phyloP scores from a whole-genome alignment of 148 eudicot genomes.

The Spergularia marina region DNA sequence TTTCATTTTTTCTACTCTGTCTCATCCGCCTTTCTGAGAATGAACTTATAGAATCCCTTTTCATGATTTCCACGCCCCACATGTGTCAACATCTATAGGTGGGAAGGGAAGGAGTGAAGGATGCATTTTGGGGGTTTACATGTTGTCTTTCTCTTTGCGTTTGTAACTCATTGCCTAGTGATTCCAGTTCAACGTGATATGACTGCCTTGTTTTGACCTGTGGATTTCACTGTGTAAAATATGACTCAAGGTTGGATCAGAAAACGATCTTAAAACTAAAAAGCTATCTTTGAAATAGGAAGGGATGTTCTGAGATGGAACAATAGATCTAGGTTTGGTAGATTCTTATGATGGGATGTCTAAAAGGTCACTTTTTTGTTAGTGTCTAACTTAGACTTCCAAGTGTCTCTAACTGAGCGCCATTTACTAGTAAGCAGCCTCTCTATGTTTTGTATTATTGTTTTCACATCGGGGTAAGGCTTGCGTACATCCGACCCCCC shows the following conservation, averaged over 20 bases:
- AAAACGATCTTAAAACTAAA: background rate
- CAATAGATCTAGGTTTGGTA: background rate
- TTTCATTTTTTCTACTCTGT: background rate
- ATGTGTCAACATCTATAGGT: background rate
- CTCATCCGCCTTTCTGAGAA: background rate
- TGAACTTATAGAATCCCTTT: background rate
- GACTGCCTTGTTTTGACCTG: constrained; percentile 1
- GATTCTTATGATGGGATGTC: background rate
- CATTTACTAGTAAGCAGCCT: background rate
- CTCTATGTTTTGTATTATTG: too few relatives aligned
- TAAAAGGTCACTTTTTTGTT: background rate
- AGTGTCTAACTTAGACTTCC: background rate
- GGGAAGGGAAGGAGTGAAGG: constrained; percentile 9
- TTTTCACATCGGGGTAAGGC: too few relatives aligned
- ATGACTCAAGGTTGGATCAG: background rate
- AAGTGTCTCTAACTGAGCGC: background rate
- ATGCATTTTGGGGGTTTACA: background rate
- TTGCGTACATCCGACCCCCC: too few relatives aligned
- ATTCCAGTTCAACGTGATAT: background rate
- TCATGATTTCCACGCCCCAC: background rate
- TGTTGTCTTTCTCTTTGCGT: constrained; percentile 4
- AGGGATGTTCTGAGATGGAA: background rate
- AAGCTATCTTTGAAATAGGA: background rate
- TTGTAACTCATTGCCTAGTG: background rate
- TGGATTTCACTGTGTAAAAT: background rate